Conservation (phyloP, 345 rosid genomes). For the Melaleuca alternifolia region DNA sequence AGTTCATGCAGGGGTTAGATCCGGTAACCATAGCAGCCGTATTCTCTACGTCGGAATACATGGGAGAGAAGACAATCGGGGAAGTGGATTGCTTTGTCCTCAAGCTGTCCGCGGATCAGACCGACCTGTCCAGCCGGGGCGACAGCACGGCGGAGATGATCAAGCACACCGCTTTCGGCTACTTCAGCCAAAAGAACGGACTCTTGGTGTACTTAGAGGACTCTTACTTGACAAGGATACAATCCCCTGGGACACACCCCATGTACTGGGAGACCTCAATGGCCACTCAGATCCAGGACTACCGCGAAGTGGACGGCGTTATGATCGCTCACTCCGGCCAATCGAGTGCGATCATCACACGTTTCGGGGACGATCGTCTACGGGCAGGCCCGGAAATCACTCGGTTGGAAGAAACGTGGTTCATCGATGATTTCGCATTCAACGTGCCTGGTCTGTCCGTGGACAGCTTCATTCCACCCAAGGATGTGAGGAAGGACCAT, state of each 20-base stretch:
- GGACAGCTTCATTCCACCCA: constrained; percentile 88
- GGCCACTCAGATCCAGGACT: constrained; percentile 65
- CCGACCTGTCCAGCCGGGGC: constrained; percentile 57
- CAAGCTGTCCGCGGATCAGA: constrained; percentile 69
- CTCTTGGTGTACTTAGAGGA: constrained; percentile 60
- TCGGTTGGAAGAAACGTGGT: constrained; percentile 81
- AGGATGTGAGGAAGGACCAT: constrained; percentile 40
- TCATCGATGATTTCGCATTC: constrained; percentile 77
- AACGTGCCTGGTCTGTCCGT: constrained; percentile 66
- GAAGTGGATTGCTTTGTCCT: constrained; percentile 74
- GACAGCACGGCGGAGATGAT: constrained; percentile 90
- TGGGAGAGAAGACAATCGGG: constrained; percentile 66
- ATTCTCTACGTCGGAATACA: constrained; percentile 68
- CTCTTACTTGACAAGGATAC: constrained; percentile 69
- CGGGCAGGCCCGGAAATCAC: constrained; percentile 65
- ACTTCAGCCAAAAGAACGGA: constrained; percentile 92
- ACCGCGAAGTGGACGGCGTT: constrained; percentile 54
- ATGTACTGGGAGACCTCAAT: constrained; percentile 95
- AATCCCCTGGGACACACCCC: constrained; percentile 63
- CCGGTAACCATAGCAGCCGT: constrained; percentile 75
- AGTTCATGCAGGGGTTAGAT: constrained; percentile 66
- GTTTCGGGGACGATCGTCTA: constrained; percentile 63
- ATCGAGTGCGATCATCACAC: constrained; percentile 59
- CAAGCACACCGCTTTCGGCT: constrained; percentile 76
- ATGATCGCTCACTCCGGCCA: constrained; percentile 86